Base-by-base conservation (phyloP, 129 eudicot species). In the Centrapalus pauciflorus region DNA sequence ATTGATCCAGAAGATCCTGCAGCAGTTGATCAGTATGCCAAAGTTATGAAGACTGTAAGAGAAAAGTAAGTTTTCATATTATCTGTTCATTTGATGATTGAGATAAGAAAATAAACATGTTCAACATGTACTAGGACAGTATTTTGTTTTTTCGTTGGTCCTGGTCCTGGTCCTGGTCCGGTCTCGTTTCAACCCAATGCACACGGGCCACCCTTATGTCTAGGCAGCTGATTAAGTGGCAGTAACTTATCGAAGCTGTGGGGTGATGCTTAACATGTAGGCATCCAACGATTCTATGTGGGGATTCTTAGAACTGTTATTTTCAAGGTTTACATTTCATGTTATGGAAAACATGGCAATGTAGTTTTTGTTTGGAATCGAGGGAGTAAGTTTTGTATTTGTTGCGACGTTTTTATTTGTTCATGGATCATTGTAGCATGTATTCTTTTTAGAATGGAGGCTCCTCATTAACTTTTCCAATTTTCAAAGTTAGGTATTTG, bases 1-100 rank as follows among this genome's bases (percentile, higher is more conserved):
- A 67, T 89, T 12, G 96, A 76, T 51, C 96, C 96, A 57, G 87
- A 85, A 7, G 82, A 83, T 76, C 96, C 90, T 55, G 90, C 90
- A 19, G 96, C 96, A n/a, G 96, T 89, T 43, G 65, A 71, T 17
- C 83, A 85, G 34, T 89, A 85, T 73, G 84, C 88, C 20, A 83
- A 77, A 66, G 90, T 85, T 72, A 83, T 83, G 96, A 85, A 89
- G 83, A 83, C 86, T 70, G 83, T 83, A 1, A 67, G 90, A 64
- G 82, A 89, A 66, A 85, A 89, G 96, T 89, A 83, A 77, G 90
- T 49, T 59, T 40, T 45, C 12, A 1, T 70, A 28, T 58, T 43
- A 71, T n/a, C 25, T 43, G 32, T 23, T 30, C 61, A 34, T 8
- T 28, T 1, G 27, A 29, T 71, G 23, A 8, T 54, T 33, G 14